A percentile compares a stretch with the other conserved stretches of the same genome.
Evolutionary conservation across 1,284 basidiomycete genomes (phyloP).

Genomic region (Boletus smithii): DNA sequence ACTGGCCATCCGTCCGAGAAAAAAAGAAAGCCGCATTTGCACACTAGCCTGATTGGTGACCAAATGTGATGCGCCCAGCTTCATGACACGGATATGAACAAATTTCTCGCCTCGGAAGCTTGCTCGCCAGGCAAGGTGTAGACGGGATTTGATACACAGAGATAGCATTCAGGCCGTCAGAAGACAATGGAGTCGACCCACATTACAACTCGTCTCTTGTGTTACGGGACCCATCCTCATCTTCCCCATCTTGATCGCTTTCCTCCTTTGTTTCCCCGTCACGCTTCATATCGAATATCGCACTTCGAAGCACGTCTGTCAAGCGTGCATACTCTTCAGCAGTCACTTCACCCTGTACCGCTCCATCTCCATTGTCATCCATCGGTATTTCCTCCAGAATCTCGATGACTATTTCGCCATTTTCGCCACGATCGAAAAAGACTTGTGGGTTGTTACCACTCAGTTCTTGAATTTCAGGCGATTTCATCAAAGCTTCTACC

Average conservation of each 20-base stretch:
- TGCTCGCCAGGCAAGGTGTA: conserved; percentile 6
- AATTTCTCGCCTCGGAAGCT: conserved; percentile 6
- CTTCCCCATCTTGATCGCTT: conserved; percentile 21
- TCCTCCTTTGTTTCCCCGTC: conserved; percentile 26
- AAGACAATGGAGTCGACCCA: conserved; percentile 24
- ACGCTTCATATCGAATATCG: conserved; percentile 36
- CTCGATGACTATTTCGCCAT: conserved; percentile 57
- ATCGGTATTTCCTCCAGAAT: conserved; percentile 47
- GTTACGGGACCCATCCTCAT: conserved; percentile 20
- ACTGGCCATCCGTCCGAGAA: conserved; percentile 6
- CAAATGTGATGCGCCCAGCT: conserved; percentile 20
- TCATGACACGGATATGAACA: conserved; percentile 31
- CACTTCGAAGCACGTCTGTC: conserved; percentile 41
- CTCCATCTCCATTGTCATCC: conserved; percentile 32
- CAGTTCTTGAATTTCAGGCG: conserved; percentile 30
- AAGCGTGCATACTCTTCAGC: conserved; percentile 34
- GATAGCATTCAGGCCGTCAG: conserved; percentile 18
- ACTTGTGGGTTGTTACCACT: conserved; percentile 35
- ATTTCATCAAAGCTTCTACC: conserved; percentile 43
- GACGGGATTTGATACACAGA: conserved; percentile 4
- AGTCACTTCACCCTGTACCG: conserved; percentile 27
- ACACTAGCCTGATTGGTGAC: conserved; percentile 5
- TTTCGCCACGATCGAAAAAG: conserved; percentile 42
- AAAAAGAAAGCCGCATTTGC: conserved; percentile 12
- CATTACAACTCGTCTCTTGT: conserved; percentile 43